Percentiles rank a stretch among this genome's conserved stretches.
Conservation (phyloP, 805 yeast genomes). For the Sugiyamaella valdiviana region DNA sequence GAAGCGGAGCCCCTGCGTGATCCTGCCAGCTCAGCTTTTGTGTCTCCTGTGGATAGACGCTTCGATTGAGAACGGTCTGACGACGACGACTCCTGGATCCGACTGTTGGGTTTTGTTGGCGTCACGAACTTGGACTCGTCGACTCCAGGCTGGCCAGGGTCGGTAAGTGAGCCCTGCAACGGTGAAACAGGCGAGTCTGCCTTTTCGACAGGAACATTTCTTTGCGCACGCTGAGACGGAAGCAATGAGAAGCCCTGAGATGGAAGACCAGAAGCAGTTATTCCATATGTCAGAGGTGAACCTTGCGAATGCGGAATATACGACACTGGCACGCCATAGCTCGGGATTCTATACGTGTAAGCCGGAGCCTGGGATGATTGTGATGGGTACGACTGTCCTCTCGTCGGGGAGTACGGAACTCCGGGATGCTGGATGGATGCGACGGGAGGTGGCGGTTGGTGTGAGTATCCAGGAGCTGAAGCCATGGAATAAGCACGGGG, state of each 20-base stretch:
- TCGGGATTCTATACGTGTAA: not conserved
- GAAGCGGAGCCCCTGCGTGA: not conserved
- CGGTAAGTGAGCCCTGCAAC: not conserved
- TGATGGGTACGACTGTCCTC: too few relatives aligned
- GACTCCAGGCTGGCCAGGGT: too few relatives aligned
- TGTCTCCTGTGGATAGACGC: too few relatives aligned
- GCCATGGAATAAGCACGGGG: not conserved
- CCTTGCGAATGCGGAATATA: not conserved
- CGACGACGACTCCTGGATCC: too few relatives aligned
- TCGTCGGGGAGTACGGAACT: not conserved
- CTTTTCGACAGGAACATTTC: too few relatives aligned
- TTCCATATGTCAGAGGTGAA: not conserved
- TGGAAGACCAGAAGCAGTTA: too few relatives aligned
- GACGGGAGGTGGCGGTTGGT: not conserved
- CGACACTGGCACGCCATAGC: not conserved
- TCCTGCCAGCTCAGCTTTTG: not conserved
- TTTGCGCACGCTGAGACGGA: not conserved
- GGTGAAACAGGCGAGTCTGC: not conserved
- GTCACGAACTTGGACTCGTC: too few relatives aligned
- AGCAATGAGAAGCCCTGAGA: too few relatives aligned
- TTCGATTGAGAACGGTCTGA: too few relatives aligned
- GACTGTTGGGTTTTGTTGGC: too few relatives aligned
- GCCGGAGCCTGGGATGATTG: not conserved
- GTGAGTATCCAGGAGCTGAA: not conserved
- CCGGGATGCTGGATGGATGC: not conserved